Evolutionary conservation across 495 filamentous ascomycete genomes (phyloP).

Genomic region (Penicillium coprophilum): DNA sequence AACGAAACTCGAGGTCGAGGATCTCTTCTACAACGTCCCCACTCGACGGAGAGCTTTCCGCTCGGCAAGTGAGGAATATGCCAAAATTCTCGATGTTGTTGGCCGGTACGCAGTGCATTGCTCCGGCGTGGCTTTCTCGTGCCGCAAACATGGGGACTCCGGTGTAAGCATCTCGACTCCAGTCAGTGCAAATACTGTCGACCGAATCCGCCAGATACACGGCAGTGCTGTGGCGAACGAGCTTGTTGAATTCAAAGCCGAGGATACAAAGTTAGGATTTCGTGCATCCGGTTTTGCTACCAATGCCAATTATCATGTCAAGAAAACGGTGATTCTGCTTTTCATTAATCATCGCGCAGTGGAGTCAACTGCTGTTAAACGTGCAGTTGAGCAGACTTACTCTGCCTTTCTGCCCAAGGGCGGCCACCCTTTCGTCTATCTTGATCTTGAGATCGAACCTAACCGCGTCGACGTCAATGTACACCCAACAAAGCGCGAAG

Average conservation of each 20-base stretch:
- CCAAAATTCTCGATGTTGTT: constrained; percentile 95
- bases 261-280: constrained; percentile 80
- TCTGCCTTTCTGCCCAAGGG: constrained; percentile 88
- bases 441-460: constrained; percentile 92
- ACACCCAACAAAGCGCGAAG: constrained; percentile 96
- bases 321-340: constrained; percentile 82
- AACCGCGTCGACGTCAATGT: constrained; percentile 95
- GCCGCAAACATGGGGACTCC: constrained; percentile 92
- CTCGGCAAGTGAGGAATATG: constrained; percentile 91
- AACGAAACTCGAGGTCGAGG: constrained; percentile 65
- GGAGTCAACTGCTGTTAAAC: constrained; percentile 85
- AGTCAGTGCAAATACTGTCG: constrained; percentile 64
- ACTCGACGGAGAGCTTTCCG: constrained; percentile 87
- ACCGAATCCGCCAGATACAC: constrained; percentile 89
- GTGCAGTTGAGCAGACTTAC: constrained; percentile 90
- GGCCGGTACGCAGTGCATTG: constrained; percentile 97
- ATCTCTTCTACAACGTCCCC: constrained; percentile 95
- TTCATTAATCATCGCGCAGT: constrained; percentile 99
- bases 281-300: constrained; percentile 77
- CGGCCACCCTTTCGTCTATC: constrained; percentile 90
- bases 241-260: constrained; percentile 70
- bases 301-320: constrained; percentile 95
- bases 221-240: constrained; percentile 86
- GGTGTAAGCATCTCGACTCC: constrained; percentile 77
- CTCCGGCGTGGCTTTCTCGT: constrained; percentile 84